Evolutionary conservation across 345 rosid species (phyloP).

Genomic region (Ailanthus altissimus): DNA sequence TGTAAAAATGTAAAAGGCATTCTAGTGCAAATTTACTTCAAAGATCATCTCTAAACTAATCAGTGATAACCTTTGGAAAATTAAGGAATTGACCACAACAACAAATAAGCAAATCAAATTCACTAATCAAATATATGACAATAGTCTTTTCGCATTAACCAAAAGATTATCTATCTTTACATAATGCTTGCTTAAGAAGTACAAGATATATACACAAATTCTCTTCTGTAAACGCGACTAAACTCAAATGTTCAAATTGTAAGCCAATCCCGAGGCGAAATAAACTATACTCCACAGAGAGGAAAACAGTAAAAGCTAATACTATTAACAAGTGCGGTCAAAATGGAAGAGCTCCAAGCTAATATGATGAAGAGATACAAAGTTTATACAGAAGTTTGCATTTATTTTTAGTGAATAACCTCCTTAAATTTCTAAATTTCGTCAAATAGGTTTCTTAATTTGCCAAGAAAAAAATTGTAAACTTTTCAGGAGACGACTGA

Average conservation of each 20-base stretch:
- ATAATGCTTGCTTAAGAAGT: background rate
- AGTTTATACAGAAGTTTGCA: background rate
- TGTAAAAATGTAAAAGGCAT: too few species aligned
- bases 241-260: background rate
- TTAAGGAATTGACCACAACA: too few species aligned
- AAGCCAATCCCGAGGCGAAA: background rate
- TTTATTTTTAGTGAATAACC: too few species aligned
- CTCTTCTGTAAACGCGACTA: background rate
- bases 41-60: too few species aligned
- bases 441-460: too few species aligned
- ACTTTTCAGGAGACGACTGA: too few species aligned
- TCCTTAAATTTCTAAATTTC: background rate
- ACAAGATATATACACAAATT: background rate
- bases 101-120: too few species aligned
- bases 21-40: too few species aligned
- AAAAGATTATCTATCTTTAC: background rate
- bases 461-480: background rate
- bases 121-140: background rate
- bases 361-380: background rate
- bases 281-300: background rate
- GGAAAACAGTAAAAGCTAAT: background rate
- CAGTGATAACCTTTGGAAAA: too few species aligned
- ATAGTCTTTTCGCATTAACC: background rate
- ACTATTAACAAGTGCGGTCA: background rate
- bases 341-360: background rate